phyloP scores from a whole-genome alignment of 2,329 filamentous ascomycete species.

The Nigrospora sphaerica region DNA sequence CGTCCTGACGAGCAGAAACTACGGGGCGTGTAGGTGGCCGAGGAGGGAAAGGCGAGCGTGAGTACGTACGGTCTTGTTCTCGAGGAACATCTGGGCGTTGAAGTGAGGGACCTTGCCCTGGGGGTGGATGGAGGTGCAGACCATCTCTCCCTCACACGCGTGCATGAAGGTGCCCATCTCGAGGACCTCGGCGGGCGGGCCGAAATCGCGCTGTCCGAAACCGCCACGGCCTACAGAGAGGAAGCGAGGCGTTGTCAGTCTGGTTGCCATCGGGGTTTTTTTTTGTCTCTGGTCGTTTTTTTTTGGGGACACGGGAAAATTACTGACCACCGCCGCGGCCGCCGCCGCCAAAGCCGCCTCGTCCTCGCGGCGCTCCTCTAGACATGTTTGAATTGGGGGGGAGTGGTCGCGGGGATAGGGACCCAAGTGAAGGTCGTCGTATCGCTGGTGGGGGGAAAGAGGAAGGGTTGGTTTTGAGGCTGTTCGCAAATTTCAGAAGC shows the following conservation, averaged over 20 bases:
- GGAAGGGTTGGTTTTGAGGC: neutral
- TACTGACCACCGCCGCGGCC: conserved; percentile 21
- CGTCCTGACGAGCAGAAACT: too few relatives aligned
- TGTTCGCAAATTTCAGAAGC: too few relatives aligned
- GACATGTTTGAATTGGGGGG: conserved; percentile 13
- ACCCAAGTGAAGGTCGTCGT: neutral
- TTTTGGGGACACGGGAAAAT: neutral
- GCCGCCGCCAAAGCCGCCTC: conserved; percentile 19
- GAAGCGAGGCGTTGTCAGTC: neutral
- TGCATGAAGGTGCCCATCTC: conserved; percentile 95
- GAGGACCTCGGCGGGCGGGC: conserved; percentile 24
- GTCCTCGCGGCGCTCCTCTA: conserved; percentile 24
- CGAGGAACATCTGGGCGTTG: conserved; percentile 97
- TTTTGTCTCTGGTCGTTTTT: neutral
- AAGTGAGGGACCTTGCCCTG: conserved; percentile 83
- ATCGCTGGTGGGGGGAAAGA: neutral
- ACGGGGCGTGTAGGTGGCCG: neutral
- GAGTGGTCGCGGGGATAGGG: too few relatives aligned
- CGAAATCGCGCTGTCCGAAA: conserved; percentile 24
- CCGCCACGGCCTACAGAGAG: conserved; percentile 21
- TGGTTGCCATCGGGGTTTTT: neutral
- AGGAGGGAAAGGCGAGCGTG: neutral
- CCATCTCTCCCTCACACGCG: conserved; percentile 93
- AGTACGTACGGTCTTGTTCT: conserved; percentile 72
- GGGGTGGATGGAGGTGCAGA: conserved; percentile 89